A percentile compares a stretch with the other conserved stretches of the same genome.
Conservation (phyloP, 768 basidiomycete genomes). For the Amanita pallidorosea region DNA sequence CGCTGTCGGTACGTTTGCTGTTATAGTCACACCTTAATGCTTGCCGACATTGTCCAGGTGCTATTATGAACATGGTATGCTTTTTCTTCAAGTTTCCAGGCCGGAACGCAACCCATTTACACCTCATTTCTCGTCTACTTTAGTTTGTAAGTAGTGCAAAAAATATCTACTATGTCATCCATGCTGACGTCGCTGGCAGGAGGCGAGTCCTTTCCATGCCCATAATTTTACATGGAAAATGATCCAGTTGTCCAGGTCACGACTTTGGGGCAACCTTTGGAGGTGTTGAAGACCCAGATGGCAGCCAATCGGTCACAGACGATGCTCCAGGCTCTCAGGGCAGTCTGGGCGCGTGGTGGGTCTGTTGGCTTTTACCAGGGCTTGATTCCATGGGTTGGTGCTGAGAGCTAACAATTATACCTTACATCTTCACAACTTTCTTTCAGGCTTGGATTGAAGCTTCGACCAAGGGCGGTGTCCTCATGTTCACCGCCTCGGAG, state of each 20-base stretch:
- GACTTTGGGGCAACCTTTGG: conserved; percentile 94
- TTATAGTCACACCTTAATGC: neutral
- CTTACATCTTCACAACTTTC: neutral
- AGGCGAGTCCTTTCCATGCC: conserved; percentile 40
- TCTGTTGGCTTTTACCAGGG: conserved; percentile 91
- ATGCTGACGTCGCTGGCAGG: conserved; percentile 28
- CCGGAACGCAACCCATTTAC: too few relatives aligned
- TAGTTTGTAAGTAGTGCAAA: conserved; percentile 6
- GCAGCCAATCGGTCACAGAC: conserved; percentile 90
- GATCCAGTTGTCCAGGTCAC: conserved; percentile 56
- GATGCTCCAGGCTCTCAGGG: conserved; percentile 76
- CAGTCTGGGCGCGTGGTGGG: conserved; percentile 91
- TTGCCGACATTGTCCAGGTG: conserved; percentile 40
- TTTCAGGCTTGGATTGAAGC: conserved; percentile 97
- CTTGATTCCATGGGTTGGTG: conserved; percentile 90
- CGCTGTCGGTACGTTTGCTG: conserved; percentile 66
- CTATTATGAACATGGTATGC: conserved; percentile 95
- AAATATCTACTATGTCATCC: neutral
- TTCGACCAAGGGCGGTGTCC: conserved; percentile 93
- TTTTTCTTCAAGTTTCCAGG: conserved; percentile 6
- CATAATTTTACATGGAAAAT: conserved; percentile 5
- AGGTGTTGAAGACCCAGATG: conserved; percentile 99
- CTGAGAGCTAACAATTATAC: neutral
- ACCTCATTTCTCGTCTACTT: neutral
- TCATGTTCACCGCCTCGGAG: conserved; percentile 94